phyloP scores from a whole-genome alignment of 139 green algal genomes.

The Chlamydomonas asymmetrica region DNA sequence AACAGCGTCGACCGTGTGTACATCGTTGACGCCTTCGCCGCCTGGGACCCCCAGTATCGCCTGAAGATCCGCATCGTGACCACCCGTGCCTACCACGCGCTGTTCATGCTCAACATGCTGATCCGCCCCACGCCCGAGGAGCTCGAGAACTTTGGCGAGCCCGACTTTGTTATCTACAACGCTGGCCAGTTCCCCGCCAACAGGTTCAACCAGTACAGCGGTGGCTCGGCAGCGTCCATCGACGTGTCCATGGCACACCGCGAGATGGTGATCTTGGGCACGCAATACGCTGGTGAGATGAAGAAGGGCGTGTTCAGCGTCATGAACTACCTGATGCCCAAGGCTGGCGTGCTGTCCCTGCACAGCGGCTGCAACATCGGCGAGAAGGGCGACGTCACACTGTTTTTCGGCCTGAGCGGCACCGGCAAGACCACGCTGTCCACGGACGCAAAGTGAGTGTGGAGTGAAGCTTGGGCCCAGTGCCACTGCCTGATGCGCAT shows the following conservation, averaged over 20 bases:
- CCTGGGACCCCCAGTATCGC: conserved; percentile 59
- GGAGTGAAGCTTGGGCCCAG: too few species aligned
- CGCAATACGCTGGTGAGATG: conserved; percentile 94
- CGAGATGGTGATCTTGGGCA: conserved; percentile 83
- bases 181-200: conserved; percentile 31
- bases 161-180: conserved; percentile 53
- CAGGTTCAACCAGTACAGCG: conserved; percentile 58
- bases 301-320: conserved; percentile 91
- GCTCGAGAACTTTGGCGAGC: conserved; percentile 77
- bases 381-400: conserved; percentile 60
- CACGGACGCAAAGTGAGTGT: too few species aligned
- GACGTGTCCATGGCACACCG: conserved; percentile 77
- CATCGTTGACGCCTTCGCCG: conserved; percentile 83
- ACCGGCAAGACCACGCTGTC: conserved; percentile 83
- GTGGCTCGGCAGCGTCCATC: conserved; percentile 76
- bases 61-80: conserved; percentile 84
- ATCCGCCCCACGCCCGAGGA: conserved; percentile 81
- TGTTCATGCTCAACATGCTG: conserved; percentile 98
- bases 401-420: conserved; percentile 88
- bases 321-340: conserved; percentile 93
- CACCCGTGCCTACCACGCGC: conserved; percentile 85
- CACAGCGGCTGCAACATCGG: conserved; percentile 91
- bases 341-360: conserved; percentile 81
- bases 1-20: conserved; percentile 82
- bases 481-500: too few species aligned